Evolutionary conservation across 2,329 filamentous ascomycete genomes (phyloP).

Genomic region (Penicillium hordei): DNA sequence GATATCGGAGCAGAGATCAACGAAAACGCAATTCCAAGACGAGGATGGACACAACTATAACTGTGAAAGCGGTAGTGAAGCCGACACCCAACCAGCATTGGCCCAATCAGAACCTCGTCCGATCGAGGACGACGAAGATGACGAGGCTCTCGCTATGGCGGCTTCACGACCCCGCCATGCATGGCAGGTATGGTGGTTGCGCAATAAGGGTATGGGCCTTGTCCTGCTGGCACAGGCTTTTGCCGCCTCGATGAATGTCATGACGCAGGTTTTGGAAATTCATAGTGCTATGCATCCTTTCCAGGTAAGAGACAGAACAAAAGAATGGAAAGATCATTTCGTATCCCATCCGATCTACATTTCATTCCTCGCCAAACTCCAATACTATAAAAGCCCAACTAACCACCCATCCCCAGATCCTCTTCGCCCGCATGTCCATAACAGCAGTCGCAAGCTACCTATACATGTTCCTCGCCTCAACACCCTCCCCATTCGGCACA

Average conservation of each 20-base stretch:
- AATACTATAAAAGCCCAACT: background rate
- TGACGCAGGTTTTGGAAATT: slow-evolving; percentile 71
- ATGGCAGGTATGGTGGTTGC: slow-evolving; percentile 51
- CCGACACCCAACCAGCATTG: slow-evolving; percentile 4
- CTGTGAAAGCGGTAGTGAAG: slow-evolving; percentile 3
- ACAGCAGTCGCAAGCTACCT: slow-evolving; percentile 65
- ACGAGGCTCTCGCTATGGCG: background rate
- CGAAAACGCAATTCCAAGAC: background rate
- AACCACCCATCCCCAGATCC: slow-evolving; percentile 53
- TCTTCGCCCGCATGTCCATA: slow-evolving; percentile 76
- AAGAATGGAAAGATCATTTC: background rate
- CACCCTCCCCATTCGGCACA: slow-evolving; percentile 68
- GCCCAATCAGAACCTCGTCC: slow-evolving; percentile 21
- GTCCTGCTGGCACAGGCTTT: slow-evolving; percentile 78
- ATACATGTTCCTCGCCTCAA: slow-evolving; percentile 72
- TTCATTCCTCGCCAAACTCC: background rate
- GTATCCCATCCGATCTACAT: background rate
- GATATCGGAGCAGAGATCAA: background rate
- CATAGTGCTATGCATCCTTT: slow-evolving; percentile 74
- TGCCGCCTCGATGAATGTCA: slow-evolving; percentile 80
- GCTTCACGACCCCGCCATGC: slow-evolving; percentile 24
- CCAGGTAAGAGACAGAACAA: slow-evolving; percentile 50
- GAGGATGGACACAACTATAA: background rate
- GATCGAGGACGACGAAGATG: slow-evolving; percentile 10
- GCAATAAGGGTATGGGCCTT: slow-evolving; percentile 70